Evolutionary conservation across 2,329 filamentous ascomycete genomes (phyloP).

Genomic region (Teratosphaeria zuluensis): DNA sequence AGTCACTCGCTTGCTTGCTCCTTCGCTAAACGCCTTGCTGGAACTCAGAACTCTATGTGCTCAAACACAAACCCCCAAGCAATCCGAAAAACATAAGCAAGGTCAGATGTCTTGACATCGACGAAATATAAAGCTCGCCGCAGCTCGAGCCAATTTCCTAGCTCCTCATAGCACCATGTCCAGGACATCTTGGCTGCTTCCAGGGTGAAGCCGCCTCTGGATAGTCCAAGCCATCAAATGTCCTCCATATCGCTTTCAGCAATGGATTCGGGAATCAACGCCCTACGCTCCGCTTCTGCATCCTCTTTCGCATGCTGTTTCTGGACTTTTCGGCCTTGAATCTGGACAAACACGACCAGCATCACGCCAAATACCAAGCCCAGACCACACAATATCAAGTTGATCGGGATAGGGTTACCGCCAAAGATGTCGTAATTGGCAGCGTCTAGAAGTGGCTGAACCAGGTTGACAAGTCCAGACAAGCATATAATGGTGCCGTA

Average conservation of each 20-base stretch:
- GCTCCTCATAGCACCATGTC: neutral
- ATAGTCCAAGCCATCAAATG: neutral
- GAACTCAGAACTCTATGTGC: neutral
- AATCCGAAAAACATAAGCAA: neutral
- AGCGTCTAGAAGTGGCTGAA: conserved; percentile 68
- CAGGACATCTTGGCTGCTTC: neutral
- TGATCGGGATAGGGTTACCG: conserved; percentile 67
- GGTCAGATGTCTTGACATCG: neutral
- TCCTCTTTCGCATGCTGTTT: conserved; percentile 29
- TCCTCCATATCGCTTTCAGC: conserved; percentile 13
- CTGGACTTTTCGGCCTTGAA: conserved; percentile 30
- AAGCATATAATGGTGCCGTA: conserved; percentile 84
- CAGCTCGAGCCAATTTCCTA: too few relatives aligned
- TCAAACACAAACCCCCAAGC: neutral
- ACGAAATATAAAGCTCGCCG: neutral
- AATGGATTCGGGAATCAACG: conserved; percentile 23
- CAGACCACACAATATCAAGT: conserved; percentile 54
- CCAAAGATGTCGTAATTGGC: conserved; percentile 63
- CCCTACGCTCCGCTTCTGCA: conserved; percentile 24
- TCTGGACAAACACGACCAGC: conserved; percentile 57
- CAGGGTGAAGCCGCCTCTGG: neutral
- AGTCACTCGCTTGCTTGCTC: neutral
- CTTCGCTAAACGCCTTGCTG: neutral
- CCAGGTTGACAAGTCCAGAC: conserved; percentile 73
- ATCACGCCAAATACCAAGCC: conserved; percentile 54